Evolutionary conservation across 148 eudicot species (phyloP).

Genomic region (Cornus florida): DNA sequence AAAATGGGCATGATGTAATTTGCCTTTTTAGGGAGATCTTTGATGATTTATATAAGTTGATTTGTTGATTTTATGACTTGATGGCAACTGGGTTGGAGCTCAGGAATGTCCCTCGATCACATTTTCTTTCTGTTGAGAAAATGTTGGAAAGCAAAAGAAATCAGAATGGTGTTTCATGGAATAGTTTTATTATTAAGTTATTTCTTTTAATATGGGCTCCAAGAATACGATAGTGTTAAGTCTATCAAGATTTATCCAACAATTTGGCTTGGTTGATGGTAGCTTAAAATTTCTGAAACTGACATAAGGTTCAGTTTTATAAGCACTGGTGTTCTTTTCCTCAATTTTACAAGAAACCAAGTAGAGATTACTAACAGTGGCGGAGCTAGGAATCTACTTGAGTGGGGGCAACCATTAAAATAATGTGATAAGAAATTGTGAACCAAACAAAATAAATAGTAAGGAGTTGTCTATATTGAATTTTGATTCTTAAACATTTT

Average conservation of each 20-base stretch:
- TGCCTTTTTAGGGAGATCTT: not conserved
- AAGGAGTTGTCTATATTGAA: no score
- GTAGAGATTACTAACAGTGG: not conserved
- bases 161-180: not conserved
- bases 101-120: not conserved
- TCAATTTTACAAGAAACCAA: not conserved
- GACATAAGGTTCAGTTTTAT: not conserved
- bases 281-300: not conserved
- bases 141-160: not conserved
- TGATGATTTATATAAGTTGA: not conserved
- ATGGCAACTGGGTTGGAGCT: constrained; percentile 4
- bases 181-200: not conserved
- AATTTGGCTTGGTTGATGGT: not conserved
- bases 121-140: not conserved
- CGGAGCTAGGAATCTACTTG: no score
- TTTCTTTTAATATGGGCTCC: not conserved
- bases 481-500: no score
- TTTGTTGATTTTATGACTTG: not conserved
- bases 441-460: no score
- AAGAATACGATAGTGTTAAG: not conserved
- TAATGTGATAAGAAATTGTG: no score
- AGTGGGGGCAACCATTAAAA: no score
- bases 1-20: not conserved
- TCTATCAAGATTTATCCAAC: not conserved
- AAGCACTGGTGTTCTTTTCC: not conserved